Base-by-base conservation (phyloP, 192 early-diverging fungal species). In the Coemansia sp. region DNA sequence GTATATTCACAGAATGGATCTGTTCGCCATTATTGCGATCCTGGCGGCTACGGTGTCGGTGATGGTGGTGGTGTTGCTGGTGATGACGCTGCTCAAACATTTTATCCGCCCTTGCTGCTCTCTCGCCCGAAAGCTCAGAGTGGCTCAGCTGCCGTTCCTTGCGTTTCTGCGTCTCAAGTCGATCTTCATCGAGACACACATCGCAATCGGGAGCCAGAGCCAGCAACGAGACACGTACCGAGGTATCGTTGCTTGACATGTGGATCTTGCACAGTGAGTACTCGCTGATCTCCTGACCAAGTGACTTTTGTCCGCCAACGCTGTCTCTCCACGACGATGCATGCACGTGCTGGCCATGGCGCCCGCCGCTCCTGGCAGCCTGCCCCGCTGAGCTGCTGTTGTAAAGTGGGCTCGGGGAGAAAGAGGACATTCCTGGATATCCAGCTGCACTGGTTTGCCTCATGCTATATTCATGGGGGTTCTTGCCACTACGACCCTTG, bases 191-290 rank as follows among this genome's bases (percentile, higher is more conserved):
- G 22, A 61, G 60, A n/a, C 78, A 81, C 13, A 55, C 41, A 29
- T 75, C 72, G 50, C 78, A 81, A 31, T 71, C 72, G 1, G 78
- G 78, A 19, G 78, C 59, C 28, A 81, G 31, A 5, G 78, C 78
- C 78, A 81, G 74, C 34, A 81, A 50, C 14, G 62, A 62, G 4
- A 81, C 78, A 22, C 72, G 72, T 40, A 75, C 78, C 19, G 62
- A 64, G 0, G 72, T 25, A 45, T 71, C 68, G 15, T 57, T 81
- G 62, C 72, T 74, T 19, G 55, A 27, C 34, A 81, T 29, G 29
- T 75, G 65, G 22, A 81, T 75, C 22, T 57, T 62, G 47, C 64
- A 65, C 41, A 68, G 65, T 11, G 78, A 55, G 42, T 81, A 74
- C 59, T 81, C 78, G 55, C 53, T 61, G 36, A 62, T 17, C 2